Percentiles rank a stretch among this genome's conserved stretches.
Conservation (phyloP, 805 yeast genomes). For the Cyberlindnera xishuangbannaensis region DNA sequence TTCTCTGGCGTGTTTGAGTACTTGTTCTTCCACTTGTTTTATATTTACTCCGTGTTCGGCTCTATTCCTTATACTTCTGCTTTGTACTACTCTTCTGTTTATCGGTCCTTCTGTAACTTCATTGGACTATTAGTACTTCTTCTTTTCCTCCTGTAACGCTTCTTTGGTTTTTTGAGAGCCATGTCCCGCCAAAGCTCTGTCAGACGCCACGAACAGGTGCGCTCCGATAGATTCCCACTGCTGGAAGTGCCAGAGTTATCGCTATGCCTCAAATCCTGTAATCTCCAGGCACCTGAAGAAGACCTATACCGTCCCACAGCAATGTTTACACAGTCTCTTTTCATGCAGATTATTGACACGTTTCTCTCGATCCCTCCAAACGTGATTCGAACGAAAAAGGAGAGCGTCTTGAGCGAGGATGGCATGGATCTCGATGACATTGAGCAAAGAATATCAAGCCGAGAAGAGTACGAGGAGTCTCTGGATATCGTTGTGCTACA, state of each 20-base stretch:
- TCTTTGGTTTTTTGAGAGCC: too few relatives aligned
- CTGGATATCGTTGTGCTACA: constrained; percentile 51
- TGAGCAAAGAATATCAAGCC: too few relatives aligned
- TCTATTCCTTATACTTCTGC: too few relatives aligned
- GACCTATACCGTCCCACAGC: constrained; percentile 52
- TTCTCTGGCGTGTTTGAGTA: background rate
- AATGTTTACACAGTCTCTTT: constrained; percentile 46
- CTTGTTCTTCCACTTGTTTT: too few relatives aligned
- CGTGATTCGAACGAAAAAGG: constrained; percentile 16
- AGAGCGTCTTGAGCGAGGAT: constrained; percentile 9
- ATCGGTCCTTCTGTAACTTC: too few relatives aligned
- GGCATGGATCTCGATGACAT: too few relatives aligned
- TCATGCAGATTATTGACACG: constrained; percentile 55
- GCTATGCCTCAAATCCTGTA: constrained; percentile 54
- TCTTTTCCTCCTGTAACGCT: too few relatives aligned
- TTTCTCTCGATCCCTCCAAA: constrained; percentile 48
- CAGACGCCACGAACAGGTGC: constrained; percentile 17
- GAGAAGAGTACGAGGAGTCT: constrained; percentile 34
- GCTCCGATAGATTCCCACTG: constrained; percentile 52
- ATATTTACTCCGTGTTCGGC: too few relatives aligned
- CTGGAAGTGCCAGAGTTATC: constrained; percentile 57
- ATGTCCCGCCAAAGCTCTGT: constrained; percentile 19
- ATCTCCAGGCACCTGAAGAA: constrained; percentile 56
- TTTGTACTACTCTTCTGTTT: too few relatives aligned
- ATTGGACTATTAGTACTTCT: too few relatives aligned